Evolutionary conservation across 2,329 filamentous ascomycete genomes (phyloP).

Genomic region (Arthrobotrys musiformis): DNA sequence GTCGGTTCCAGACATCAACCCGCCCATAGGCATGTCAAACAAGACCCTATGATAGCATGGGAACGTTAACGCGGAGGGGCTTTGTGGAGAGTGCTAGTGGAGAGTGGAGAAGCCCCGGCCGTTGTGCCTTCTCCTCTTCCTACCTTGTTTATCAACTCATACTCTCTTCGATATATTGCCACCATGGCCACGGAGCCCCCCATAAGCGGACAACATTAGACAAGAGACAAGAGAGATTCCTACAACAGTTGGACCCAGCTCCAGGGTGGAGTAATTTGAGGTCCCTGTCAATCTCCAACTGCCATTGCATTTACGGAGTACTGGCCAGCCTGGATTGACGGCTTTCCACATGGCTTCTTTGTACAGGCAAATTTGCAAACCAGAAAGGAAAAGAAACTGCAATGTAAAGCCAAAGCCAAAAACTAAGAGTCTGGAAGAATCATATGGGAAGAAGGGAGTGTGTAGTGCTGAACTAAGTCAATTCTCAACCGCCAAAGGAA

Average conservation of each 20-base stretch:
- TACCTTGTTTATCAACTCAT: not conserved
- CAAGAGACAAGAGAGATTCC: constrained; percentile 26
- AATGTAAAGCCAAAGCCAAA: constrained; percentile 4
- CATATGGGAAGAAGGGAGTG: constrained; percentile 2
- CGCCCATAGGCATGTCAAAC: not conserved
- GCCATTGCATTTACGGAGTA: constrained; percentile 2
- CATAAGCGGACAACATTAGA: constrained; percentile 20
- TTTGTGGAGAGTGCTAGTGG: no score
- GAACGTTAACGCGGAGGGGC: constrained; percentile 20
- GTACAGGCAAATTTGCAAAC: not conserved
- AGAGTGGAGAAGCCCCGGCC: constrained; percentile 42
- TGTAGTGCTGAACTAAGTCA: not conserved
- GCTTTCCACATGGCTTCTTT: constrained; percentile 36
- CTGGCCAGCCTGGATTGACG: not conserved
- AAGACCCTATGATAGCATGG: constrained; percentile 35
- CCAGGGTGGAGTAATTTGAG: constrained; percentile 17
- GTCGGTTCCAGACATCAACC: constrained; percentile 12
- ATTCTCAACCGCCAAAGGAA: constrained; percentile 8
- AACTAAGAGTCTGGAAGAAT: not conserved
- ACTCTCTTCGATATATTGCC: constrained; percentile 2
- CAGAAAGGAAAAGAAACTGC: constrained; percentile 21
- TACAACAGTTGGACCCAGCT: constrained; percentile 18
- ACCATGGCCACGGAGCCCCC: constrained; percentile 28
- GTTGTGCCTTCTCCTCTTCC: constrained; percentile 34
- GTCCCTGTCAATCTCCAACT: constrained; percentile 38